phyloP scores from a whole-genome alignment of 495 filamentous ascomycete species.

The Annulohypoxylon moriforme region DNA sequence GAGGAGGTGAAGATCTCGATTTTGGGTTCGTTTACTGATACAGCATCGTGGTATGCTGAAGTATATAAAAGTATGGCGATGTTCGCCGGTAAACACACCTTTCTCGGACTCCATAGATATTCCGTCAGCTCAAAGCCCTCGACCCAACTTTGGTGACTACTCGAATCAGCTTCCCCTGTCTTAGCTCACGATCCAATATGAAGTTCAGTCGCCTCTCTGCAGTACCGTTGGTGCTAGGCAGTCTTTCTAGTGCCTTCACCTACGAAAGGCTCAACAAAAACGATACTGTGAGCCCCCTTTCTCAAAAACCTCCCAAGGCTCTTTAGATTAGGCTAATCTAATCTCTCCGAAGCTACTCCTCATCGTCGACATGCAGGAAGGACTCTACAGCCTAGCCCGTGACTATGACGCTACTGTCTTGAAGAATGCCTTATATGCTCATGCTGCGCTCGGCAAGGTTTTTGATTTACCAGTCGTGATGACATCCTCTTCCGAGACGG shows the following conservation, averaged over 20 bases:
- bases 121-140: neutral
- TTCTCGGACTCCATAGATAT: neutral
- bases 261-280: slow-evolving; percentile 65
- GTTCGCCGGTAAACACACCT: neutral
- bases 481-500: slow-evolving; percentile 72
- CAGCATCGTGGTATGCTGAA: neutral
- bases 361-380: slow-evolving; percentile 78
- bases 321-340: slow-evolving; percentile 30
- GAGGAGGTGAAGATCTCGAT: neutral
- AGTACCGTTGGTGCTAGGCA: neutral
- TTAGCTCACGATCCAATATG: slow-evolving; percentile 23
- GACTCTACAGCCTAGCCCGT: slow-evolving; percentile 71
- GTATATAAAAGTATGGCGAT: slow-evolving; percentile 11
- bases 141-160: neutral
- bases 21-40: neutral
- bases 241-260: slow-evolving; percentile 38
- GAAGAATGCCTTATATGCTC: slow-evolving; percentile 74
- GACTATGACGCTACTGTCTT: slow-evolving; percentile 72
- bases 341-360: slow-evolving; percentile 62
- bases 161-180: neutral
- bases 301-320: neutral
- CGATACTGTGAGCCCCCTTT: slow-evolving; percentile 57
- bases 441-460: slow-evolving; percentile 71
- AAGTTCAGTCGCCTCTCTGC: slow-evolving; percentile 12
- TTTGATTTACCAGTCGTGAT: slow-evolving; percentile 78